These are phyloP conservation scores for Tremella mesenterica DNA, from an alignment of 768 basidiomycete species.

Conservation along the genomic window DNA sequence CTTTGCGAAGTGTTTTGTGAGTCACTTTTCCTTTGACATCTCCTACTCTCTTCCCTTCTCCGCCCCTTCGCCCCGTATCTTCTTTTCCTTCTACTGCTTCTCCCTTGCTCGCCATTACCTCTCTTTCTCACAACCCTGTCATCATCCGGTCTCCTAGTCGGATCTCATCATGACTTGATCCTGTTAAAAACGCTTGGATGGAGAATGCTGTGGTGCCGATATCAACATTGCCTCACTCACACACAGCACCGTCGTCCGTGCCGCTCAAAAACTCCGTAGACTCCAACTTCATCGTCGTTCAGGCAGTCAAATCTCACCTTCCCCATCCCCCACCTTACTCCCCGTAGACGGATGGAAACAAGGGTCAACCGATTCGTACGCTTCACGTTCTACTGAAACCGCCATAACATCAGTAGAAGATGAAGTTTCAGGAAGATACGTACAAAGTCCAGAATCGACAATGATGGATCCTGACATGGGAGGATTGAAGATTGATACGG, in stretches of 20 bases:
- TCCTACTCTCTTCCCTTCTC: background rate
- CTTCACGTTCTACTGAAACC: constrained; percentile 12
- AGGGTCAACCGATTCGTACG: constrained; percentile 37
- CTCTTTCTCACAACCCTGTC: no score
- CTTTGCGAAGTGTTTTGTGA: constrained; percentile 39
- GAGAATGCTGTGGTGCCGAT: no score
- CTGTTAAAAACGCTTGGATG: no score
- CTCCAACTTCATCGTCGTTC: constrained; percentile 21
- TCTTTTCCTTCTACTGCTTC: no score
- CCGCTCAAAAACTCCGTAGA: constrained; percentile 39
- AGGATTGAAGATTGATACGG: constrained; percentile 1
- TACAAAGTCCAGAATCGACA: background rate
- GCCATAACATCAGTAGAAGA: background rate
- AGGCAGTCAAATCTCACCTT: constrained; percentile 11
- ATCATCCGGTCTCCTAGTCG: no score
- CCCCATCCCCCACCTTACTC: constrained; percentile 13
- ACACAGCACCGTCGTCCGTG: constrained; percentile 40
- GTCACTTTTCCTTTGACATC: constrained; percentile 3
- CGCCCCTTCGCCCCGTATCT: no score
- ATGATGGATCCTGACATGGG: background rate
- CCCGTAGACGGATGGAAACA: no score
- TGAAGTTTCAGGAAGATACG: background rate
- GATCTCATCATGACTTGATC: no score
- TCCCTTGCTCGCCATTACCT: no score
- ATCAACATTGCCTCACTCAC: no score